These are phyloP conservation scores for Brassica incana DNA, from an alignment of 345 rosid genomes.

Conservation along the genomic window DNA sequence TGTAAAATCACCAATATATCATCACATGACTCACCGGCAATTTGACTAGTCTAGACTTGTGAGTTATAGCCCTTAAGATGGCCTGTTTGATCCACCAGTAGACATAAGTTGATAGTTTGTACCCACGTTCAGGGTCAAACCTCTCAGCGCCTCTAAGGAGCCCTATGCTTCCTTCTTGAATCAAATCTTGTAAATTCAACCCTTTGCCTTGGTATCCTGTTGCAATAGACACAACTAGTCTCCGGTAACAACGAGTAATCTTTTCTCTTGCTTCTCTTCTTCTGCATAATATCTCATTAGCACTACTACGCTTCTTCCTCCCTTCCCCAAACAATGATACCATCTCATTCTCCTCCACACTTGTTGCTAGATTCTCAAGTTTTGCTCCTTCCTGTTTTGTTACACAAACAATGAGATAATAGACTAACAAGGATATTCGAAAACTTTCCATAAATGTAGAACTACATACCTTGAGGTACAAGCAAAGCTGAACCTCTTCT, in stretches of 20 bases:
- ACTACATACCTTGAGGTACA: slow-evolving; percentile 44
- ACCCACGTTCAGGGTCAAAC: slow-evolving; percentile 56
- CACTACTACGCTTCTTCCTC: slow-evolving; percentile 31
- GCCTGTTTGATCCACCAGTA: slow-evolving; percentile 74
- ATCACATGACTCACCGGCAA: slow-evolving; percentile 44
- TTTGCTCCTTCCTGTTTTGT: slow-evolving; percentile 50
- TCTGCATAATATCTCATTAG: slow-evolving; percentile 42
- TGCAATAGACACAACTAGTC: slow-evolving; percentile 58
- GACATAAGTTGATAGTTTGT: slow-evolving; percentile 60
- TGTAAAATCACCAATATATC: too few species aligned
- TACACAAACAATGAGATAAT: not conserved
- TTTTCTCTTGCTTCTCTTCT: slow-evolving; percentile 52
- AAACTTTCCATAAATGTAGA: not conserved
- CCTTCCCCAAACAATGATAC: slow-evolving; percentile 31
- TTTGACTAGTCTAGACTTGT: slow-evolving; percentile 52
- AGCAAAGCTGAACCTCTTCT: slow-evolving; percentile 56
- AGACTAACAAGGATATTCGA: not conserved
- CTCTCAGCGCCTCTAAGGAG: slow-evolving; percentile 58
- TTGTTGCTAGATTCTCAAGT: slow-evolving; percentile 45
- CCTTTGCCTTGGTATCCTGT: slow-evolving; percentile 56
- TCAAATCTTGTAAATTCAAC: slow-evolving; percentile 50
- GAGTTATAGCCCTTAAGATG: slow-evolving; percentile 47
- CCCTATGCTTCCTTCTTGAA: slow-evolving; percentile 67
- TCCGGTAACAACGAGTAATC: slow-evolving; percentile 45
- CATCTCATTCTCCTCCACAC: slow-evolving; percentile 39